phyloP scores from a whole-genome alignment of 208 protist genomes.

The Phytomonas francai region DNA sequence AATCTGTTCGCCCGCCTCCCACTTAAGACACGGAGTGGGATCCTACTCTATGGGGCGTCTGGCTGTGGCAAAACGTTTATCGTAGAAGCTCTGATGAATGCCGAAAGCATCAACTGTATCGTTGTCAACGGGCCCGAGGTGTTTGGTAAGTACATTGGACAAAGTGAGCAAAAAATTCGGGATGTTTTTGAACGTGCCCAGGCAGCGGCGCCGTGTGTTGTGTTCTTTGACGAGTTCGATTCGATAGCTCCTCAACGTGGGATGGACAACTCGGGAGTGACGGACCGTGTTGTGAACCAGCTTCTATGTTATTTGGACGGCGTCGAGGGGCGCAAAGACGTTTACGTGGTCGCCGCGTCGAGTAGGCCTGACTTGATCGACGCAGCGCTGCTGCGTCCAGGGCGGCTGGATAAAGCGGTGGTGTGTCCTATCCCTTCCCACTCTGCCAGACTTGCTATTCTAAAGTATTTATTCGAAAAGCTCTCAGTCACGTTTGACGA shows the following conservation, averaged over 20 bases:
- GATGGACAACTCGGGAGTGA: slow-evolving; percentile 82
- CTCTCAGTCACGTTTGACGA: slow-evolving; percentile 91
- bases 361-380: slow-evolving; percentile 97
- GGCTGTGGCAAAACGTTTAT: slow-evolving; percentile 91
- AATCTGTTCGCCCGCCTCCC: slow-evolving; percentile 87
- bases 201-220: slow-evolving; percentile 83
- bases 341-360: slow-evolving; percentile 98
- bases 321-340: slow-evolving; percentile 88
- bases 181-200: slow-evolving; percentile 88
- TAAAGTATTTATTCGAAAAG: slow-evolving; percentile 97
- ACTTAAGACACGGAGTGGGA: slow-evolving; percentile 85
- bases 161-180: slow-evolving; percentile 91
- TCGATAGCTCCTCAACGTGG: slow-evolving; percentile 87
- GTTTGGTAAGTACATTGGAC: slow-evolving; percentile 93
- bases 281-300: slow-evolving; percentile 96
- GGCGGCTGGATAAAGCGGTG: slow-evolving; percentile 83
- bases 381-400: slow-evolving; percentile 88
- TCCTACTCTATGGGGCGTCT: slow-evolving; percentile 90
- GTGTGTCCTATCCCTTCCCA: slow-evolving; percentile 77
- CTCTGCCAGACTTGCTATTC: slow-evolving; percentile 89
- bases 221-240: slow-evolving; percentile 96
- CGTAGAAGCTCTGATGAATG: slow-evolving; percentile 67
- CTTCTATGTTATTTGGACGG: slow-evolving; percentile 98
- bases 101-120: slow-evolving; percentile 82
- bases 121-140: slow-evolving; percentile 92